Percentiles rank a stretch among this genome's conserved stretches.
phyloP scores from a whole-genome alignment of 2,329 filamentous ascomycete species.

The Penicillium occitanis region DNA sequence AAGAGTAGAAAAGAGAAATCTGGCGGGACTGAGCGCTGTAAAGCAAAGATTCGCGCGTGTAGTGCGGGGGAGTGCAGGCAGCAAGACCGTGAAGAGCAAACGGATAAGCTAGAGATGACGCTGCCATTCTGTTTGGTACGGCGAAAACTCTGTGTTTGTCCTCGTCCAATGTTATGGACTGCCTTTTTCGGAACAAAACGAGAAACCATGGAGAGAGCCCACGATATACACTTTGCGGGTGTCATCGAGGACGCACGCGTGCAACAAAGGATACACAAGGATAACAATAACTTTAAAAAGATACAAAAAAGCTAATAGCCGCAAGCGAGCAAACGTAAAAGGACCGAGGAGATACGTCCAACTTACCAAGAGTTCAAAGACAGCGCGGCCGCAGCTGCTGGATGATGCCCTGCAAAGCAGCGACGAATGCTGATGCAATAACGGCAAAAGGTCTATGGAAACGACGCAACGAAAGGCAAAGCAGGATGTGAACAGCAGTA shows the following conservation, averaged over 20 bases:
- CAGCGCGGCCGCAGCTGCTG: constrained; percentile 6
- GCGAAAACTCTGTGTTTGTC: constrained; percentile 1
- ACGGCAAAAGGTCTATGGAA: constrained; percentile 12
- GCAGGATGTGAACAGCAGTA: not conserved
- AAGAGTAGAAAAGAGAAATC: not conserved
- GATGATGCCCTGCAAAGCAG: constrained; percentile 11
- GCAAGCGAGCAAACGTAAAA: not conserved
- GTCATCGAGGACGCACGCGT: not conserved
- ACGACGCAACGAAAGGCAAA: not conserved
- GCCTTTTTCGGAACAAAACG: not conserved
- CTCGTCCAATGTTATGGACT: not conserved
- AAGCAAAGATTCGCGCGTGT: not conserved
- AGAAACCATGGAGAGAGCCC: constrained; percentile 11
- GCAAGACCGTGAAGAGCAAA: constrained; percentile 5
- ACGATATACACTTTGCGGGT: constrained; percentile 9
- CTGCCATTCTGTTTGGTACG: constrained; percentile 10
- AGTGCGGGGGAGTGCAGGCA: constrained; percentile 10
- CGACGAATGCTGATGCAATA: constrained; percentile 11
- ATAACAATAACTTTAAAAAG: not conserved
- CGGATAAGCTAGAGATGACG: constrained; percentile 13
- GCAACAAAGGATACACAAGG: constrained; percentile 1
- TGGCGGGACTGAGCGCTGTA: not conserved
- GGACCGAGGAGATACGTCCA: not conserved
- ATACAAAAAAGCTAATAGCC: not conserved
- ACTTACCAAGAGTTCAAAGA: constrained; percentile 9